A percentile compares a stretch with the other conserved stretches of the same genome.
Conservation (phyloP, 345 rosid species). For the Pugionium dolabratum region DNA sequence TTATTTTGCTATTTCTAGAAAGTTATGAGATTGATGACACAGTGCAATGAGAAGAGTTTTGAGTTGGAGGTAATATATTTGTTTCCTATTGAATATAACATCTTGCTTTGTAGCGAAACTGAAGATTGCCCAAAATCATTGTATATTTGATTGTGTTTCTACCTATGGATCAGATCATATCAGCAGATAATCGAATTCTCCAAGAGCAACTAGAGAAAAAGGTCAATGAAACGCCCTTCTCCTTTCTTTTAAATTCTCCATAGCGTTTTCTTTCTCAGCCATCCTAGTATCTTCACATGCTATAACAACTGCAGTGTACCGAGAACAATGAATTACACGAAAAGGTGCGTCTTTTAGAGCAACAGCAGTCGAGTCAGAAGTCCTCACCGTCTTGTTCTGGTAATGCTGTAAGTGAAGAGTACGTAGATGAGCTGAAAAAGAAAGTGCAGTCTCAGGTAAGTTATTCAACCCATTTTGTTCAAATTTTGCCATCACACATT, state of each 20-base stretch:
- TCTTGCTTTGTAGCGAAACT: constrained; percentile 11
- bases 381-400: constrained; percentile 47
- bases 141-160: constrained; percentile 35
- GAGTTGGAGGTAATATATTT: constrained; percentile 76
- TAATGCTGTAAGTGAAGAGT: constrained; percentile 49
- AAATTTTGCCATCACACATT: constrained; percentile 7
- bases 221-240: constrained; percentile 43
- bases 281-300: constrained; percentile 12
- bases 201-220: constrained; percentile 94
- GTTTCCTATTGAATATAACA: neutral
- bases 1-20: constrained; percentile 57
- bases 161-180: constrained; percentile 65
- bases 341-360: constrained; percentile 71
- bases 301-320: constrained; percentile 53
- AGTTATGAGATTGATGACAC: constrained; percentile 86
- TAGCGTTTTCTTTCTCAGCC: constrained; percentile 23
- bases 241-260: constrained; percentile 11
- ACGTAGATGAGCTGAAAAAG: constrained; percentile 64
- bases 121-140: constrained; percentile 16
- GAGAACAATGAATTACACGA: constrained; percentile 84
- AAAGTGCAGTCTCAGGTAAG: constrained; percentile 81
- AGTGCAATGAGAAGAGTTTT: constrained; percentile 92
- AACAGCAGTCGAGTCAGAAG: constrained; percentile 53
- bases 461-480: constrained; percentile 4
- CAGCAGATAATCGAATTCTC: constrained; percentile 96